Base-by-base conservation (phyloP, 371 early-diverging fungal genomes). In the Nematocida displodere region DNA sequence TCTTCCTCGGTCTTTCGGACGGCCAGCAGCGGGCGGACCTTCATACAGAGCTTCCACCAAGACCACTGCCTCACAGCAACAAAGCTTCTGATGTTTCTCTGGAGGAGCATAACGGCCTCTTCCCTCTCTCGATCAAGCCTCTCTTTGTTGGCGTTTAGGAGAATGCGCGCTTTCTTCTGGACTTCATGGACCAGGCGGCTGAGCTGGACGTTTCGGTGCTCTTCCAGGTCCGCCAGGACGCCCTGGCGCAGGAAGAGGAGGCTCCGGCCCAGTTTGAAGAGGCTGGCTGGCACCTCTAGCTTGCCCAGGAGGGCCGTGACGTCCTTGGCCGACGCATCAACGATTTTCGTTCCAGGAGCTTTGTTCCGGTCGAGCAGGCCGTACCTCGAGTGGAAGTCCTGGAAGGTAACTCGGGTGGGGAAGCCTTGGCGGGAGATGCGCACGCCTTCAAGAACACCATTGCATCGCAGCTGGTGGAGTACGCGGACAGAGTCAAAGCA, bases 371-470 rank as follows among this genome's bases (percentile, higher is more conserved):
- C 22, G 36, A 77, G 48, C 13, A 98, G 85, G 81, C 91, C 92
- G 80, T 97, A 99, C 40, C 95, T 89, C 68, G 90, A 88, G 17
- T 90, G 85, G 86, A 99, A 97, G 79, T 97, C 95, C 36, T 88
- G 86, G 85, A 95, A 97, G 1, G 88, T 77, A 2, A 96, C 84
- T 36, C 98, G 86, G 77, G 92, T 92, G 11, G 98, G 98, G 86
- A 90, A 99, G 2, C 99, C 99, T 58, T 91, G 91, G 48, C 98
- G 87, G 66, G 92, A 91, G 64, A 99, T 97, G 59, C 97, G 89
- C 67, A 99, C 95, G 29, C 98, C 98, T 85, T 99, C 99, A 20
- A 98, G 85, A 3, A 99, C 97, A 85, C 99, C 99, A 80, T 97
- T 97, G 85, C 98, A 98, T 17, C 92, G 86, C 42, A 98, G 85